Conservation (phyloP, 23 red algal species). For the Chondrus crispus region DNA sequence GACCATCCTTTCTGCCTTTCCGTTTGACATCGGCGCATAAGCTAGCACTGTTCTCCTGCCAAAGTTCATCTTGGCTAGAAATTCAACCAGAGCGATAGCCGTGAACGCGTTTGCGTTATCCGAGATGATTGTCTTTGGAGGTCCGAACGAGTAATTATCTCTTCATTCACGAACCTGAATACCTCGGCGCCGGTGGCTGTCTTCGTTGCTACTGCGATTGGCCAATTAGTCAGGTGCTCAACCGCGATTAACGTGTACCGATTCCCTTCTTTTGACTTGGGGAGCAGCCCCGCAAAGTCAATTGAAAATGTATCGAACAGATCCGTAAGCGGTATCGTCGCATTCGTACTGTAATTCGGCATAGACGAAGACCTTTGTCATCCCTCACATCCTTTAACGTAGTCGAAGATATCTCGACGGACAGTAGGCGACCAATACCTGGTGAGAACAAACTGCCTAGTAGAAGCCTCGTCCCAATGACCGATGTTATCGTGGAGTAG, state of each 20-base stretch:
- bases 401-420: neutral
- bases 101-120: neutral
- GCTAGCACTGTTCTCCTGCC: neutral
- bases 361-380: neutral
- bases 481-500: neutral
- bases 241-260: neutral
- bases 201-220: neutral
- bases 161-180: neutral
- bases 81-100: neutral
- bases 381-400: neutral
- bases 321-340: neutral
- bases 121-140: neutral
- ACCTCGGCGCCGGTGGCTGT: neutral
- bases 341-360: too few species aligned
- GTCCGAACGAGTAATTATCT: neutral
- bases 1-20: neutral
- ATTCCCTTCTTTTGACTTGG: neutral
- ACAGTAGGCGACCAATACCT: neutral
- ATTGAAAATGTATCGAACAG: neutral
- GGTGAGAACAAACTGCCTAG: neutral
- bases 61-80: neutral
- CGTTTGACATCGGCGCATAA: neutral
- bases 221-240: neutral
- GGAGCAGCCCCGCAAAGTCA: neutral
- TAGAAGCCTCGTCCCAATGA: conserved; percentile 2